Conservation (phyloP, 1,284 basidiomycete species). For the Clitocybe nebularis region DNA sequence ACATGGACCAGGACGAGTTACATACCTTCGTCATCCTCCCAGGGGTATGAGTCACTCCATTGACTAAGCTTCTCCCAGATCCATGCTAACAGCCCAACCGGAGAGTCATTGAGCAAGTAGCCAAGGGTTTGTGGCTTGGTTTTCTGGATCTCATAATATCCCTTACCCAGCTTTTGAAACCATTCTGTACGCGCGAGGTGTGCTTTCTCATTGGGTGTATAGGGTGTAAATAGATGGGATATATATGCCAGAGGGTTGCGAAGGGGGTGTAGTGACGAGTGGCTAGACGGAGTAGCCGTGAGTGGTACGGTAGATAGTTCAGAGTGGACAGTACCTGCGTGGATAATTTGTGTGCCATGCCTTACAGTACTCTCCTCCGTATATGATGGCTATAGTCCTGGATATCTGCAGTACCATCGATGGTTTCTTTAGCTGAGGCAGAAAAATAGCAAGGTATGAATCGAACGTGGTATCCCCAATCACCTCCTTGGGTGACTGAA, state of each 20-base stretch:
- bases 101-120: constrained; percentile 53
- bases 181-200: constrained; percentile 29
- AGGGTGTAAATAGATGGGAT: constrained; percentile 8
- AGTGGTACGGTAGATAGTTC: neutral
- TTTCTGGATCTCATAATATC: constrained; percentile 40
- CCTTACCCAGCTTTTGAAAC: constrained; percentile 31
- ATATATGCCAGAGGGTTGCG: constrained; percentile 16
- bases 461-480: constrained; percentile 40
- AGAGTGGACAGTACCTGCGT: constrained; percentile 18
- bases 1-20: neutral
- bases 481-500: constrained; percentile 43
- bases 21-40: constrained; percentile 48
- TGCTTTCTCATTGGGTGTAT: constrained; percentile 31
- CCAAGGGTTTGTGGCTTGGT: constrained; percentile 55
- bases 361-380: constrained; percentile 33
- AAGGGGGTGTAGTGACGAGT: constrained; percentile 5
- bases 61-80: constrained; percentile 55
- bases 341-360: constrained; percentile 31
- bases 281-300: neutral
- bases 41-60: constrained; percentile 49
- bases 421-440: neutral
- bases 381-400: constrained; percentile 33
- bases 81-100: constrained; percentile 54
- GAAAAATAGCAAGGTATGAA: neutral
- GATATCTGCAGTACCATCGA: constrained; percentile 31